These are phyloP conservation scores for Aspergillus sp. DNA, from an alignment of 2,329 filamentous ascomycete species.

Conservation along the genomic window DNA sequence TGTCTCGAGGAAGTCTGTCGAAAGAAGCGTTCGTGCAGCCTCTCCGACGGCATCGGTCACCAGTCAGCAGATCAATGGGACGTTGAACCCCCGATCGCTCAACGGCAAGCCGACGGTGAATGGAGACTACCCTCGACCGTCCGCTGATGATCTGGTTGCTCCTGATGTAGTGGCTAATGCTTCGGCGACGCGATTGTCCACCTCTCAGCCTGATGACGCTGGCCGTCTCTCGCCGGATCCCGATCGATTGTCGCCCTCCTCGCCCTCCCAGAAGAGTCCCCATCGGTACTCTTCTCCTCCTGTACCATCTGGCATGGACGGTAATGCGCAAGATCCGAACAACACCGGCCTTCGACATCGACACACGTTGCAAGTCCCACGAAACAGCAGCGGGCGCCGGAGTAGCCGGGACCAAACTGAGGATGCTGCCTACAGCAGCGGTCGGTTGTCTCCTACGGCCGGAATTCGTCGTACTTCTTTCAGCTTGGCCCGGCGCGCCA, in stretches of 20 bases:
- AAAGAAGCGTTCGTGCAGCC: conserved; percentile 30
- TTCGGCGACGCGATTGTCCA: conserved; percentile 35
- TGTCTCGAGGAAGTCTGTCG: conserved; percentile 29
- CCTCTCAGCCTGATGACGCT: conserved; percentile 35
- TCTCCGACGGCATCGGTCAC: conserved; percentile 27
- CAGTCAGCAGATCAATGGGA: conserved; percentile 33
- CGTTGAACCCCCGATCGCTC: conserved; percentile 23
- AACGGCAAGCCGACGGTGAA: conserved; percentile 36
- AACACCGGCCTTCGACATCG: conserved; percentile 70
- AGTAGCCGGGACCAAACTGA: conserved; percentile 70
- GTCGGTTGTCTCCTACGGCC: conserved; percentile 76
- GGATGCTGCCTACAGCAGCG: conserved; percentile 64
- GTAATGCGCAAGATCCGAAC: conserved; percentile 55
- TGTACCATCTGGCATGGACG: conserved; percentile 61
- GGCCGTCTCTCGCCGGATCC: conserved; percentile 34
- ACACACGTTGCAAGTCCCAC: conserved; percentile 86
- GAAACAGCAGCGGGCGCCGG: conserved; percentile 60
- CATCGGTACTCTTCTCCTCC: conserved; percentile 45
- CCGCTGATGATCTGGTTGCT: conserved; percentile 33
- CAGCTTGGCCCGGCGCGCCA: conserved; percentile 75
- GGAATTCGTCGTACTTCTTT: conserved; percentile 76
- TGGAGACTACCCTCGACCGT: conserved; percentile 33
- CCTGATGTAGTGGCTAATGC: conserved; percentile 32
- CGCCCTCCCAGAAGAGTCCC: conserved; percentile 29
- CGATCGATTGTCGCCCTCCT: conserved; percentile 31